A percentile compares a stretch with the other conserved stretches of the same genome.
These are phyloP conservation scores for Cercophora scortea DNA, from an alignment of 495 filamentous ascomycete species.

Conservation along the genomic window DNA sequence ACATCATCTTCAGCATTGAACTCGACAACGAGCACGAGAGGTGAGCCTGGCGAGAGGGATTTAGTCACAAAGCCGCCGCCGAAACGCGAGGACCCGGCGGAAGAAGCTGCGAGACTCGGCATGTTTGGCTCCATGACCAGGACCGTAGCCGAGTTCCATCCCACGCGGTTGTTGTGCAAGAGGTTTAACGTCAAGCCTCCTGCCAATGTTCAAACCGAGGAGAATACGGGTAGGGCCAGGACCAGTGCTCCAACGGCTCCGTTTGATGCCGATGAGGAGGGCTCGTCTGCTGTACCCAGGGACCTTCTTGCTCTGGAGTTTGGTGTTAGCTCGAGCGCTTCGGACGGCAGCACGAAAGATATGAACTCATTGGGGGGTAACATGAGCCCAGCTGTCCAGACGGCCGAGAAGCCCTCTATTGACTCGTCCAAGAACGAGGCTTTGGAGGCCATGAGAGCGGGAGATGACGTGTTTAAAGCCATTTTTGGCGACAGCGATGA, in stretches of 20 bases:
- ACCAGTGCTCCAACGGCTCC: conserved; percentile 25
- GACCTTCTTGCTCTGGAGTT: conserved; percentile 7
- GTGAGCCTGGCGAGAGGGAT: conserved; percentile 21
- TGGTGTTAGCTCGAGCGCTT: conserved; percentile 7
- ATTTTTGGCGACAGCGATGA: conserved; percentile 90
- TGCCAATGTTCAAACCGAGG: conserved; percentile 58
- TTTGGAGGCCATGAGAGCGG: conserved; percentile 69
- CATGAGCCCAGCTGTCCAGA: background rate
- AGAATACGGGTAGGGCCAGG: conserved; percentile 18
- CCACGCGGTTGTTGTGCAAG: conserved; percentile 82
- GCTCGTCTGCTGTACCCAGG: background rate
- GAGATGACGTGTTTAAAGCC: conserved; percentile 85
- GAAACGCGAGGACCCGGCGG: conserved; percentile 70
- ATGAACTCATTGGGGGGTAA: background rate
- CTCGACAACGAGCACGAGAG: conserved; percentile 14
- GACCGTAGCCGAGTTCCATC: conserved; percentile 62
- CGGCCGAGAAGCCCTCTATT: conserved; percentile 28
- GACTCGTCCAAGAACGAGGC: conserved; percentile 82
- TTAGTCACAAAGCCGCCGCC: conserved; percentile 48
- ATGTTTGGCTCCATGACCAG: conserved; percentile 92
- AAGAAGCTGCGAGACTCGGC: conserved; percentile 79
- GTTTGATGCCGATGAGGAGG: conserved; percentile 14
- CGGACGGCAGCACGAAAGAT: background rate
- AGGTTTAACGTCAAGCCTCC: conserved; percentile 80
- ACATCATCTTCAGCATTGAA: conserved; percentile 44